Evolutionary conservation across 1,284 basidiomycete species (phyloP).

Genomic region (Ganoderma sinense): DNA sequence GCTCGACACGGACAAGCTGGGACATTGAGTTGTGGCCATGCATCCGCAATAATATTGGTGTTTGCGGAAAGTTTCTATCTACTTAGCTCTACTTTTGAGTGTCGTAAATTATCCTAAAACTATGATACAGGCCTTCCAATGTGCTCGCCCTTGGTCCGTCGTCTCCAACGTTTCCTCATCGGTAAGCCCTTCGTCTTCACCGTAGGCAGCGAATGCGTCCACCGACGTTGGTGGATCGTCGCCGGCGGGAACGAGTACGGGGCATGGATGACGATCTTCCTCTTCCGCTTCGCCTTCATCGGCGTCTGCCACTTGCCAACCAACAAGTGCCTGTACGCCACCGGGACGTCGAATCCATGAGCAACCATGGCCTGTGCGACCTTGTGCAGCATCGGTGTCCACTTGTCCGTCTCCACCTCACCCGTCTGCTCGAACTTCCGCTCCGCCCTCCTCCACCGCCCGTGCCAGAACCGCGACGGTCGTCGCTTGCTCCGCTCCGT

Average conservation of each 20-base stretch:
- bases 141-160: not conserved
- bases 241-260: constrained; percentile 44
- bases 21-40: not conserved
- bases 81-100: not conserved
- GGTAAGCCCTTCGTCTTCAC: constrained; percentile 52
- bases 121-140: constrained; percentile 7
- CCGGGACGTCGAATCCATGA: constrained; percentile 55
- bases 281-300: constrained; percentile 23
- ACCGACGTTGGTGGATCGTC: constrained; percentile 31
- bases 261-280: constrained; percentile 27
- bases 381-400: constrained; percentile 51
- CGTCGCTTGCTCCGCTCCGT: constrained; percentile 36
- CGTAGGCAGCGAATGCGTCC: constrained; percentile 37
- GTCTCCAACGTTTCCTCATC: constrained; percentile 30
- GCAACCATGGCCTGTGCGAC: constrained; percentile 54
- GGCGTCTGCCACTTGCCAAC: constrained; percentile 44
- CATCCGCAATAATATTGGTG: not conserved
- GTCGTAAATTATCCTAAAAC: not conserved
- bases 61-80: not conserved
- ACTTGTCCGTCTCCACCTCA: constrained; percentile 27
- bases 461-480: constrained; percentile 37
- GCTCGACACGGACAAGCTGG: not conserved
- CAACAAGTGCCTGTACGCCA: constrained; percentile 52
- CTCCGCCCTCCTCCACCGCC: constrained; percentile 38
- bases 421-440: constrained; percentile 3